Percentiles rank a stretch among this genome's conserved stretches.
Evolutionary conservation across 2,329 filamentous ascomycete species (phyloP).

Genomic region (Diaporthe longicolla): DNA sequence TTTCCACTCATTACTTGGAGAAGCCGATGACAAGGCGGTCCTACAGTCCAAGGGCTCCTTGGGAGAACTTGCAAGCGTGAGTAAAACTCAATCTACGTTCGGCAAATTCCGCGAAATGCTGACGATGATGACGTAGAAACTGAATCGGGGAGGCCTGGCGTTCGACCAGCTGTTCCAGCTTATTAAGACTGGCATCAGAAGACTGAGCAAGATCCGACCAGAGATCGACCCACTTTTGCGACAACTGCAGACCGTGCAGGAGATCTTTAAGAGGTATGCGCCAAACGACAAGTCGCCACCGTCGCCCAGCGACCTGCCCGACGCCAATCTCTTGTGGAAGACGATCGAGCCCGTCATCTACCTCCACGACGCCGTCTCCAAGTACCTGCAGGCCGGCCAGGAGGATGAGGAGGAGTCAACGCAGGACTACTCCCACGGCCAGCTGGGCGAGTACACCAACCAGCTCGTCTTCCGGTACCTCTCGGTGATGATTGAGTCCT

Average conservation of each 20-base stretch:
- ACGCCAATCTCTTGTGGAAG: slow-evolving; percentile 49
- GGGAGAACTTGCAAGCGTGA: slow-evolving; percentile 46
- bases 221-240: slow-evolving; percentile 46
- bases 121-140: slow-evolving; percentile 39
- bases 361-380: slow-evolving; percentile 49
- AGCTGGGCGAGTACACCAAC: slow-evolving; percentile 50
- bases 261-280: slow-evolving; percentile 48
- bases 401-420: slow-evolving; percentile 47
- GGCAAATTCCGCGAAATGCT: background rate
- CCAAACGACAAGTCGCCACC: slow-evolving; percentile 8
- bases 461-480: slow-evolving; percentile 50
- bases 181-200: slow-evolving; percentile 47
- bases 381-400: slow-evolving; percentile 49
- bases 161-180: slow-evolving; percentile 51
- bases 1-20: slow-evolving; percentile 51
- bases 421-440: slow-evolving; percentile 45
- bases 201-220: slow-evolving; percentile 45
- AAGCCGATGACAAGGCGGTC: slow-evolving; percentile 51
- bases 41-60: slow-evolving; percentile 50
- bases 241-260: slow-evolving; percentile 48
- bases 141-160: slow-evolving; percentile 48
- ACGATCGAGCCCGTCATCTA: slow-evolving; percentile 51
- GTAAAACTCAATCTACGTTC: background rate
- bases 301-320: slow-evolving; percentile 37
- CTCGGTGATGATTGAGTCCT: slow-evolving; percentile 50